Conservation (phyloP, 2,329 filamentous ascomycete species). For the Celoporthe dispersa region DNA sequence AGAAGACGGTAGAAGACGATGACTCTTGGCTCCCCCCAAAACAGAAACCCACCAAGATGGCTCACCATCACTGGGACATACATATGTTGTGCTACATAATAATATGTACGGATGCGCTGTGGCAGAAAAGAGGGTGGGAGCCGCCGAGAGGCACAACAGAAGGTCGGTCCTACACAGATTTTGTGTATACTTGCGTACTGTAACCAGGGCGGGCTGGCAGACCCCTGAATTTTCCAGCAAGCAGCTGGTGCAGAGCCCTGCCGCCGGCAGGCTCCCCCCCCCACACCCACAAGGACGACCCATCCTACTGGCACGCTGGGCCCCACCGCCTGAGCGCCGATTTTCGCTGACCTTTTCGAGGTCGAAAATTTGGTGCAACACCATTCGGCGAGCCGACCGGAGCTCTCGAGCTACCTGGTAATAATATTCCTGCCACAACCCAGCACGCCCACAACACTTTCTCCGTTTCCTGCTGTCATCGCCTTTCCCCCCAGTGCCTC, state of each 20-base stretch:
- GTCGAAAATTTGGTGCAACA: conserved; percentile 30
- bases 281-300: not conserved
- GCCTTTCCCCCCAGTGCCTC: conserved; percentile 36
- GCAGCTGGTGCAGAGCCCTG: not conserved
- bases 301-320: conserved; percentile 2
- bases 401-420: conserved; percentile 21
- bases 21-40: too few relatives aligned
- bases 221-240: not conserved
- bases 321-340: conserved; percentile 20
- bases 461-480: conserved; percentile 33
- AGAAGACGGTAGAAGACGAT: too few relatives aligned
- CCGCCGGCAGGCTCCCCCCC: not conserved
- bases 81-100: not conserved
- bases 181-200: too few relatives aligned
- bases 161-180: too few relatives aligned
- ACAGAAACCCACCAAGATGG: too few relatives aligned
- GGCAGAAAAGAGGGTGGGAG: too few relatives aligned
- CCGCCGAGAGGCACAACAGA: too few relatives aligned
- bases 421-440: conserved; percentile 3
- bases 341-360: conserved; percentile 15
- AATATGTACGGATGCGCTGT: too few relatives aligned
- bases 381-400: conserved; percentile 29
- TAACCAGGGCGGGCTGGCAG: too few relatives aligned
- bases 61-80: not conserved
- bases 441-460: conserved; percentile 7